phyloP scores from a whole-genome alignment of 2,329 filamentous ascomycete genomes.

The Ceratocystis colombiana region DNA sequence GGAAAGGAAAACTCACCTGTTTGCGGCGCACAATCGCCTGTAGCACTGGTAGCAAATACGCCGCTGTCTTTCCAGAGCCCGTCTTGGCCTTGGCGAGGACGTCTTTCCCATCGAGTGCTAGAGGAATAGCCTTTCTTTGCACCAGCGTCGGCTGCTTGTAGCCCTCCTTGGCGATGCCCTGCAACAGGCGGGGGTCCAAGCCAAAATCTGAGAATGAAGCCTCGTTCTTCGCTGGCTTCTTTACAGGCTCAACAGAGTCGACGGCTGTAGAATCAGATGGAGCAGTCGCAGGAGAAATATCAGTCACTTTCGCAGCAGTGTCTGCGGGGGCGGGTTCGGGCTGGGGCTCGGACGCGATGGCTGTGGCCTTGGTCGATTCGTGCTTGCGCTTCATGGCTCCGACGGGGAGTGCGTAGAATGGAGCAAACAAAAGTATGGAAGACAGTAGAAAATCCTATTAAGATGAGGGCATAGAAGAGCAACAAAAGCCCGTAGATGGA shows the following conservation, averaged over 20 bases:
- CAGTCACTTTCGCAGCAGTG: conserved; percentile 27
- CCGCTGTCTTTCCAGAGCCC: conserved; percentile 94
- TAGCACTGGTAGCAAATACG: conserved; percentile 82
- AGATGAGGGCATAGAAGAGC: conserved; percentile 24
- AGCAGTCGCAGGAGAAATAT: conserved; percentile 26
- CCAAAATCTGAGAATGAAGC: conserved; percentile 62
- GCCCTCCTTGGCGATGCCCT: conserved; percentile 73
- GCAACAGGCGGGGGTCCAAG: conserved; percentile 74
- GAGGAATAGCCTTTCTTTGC: conserved; percentile 75
- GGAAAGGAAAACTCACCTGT: conserved; percentile 37
- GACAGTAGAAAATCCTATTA: conserved; percentile 19
- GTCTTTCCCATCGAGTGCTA: conserved; percentile 79
- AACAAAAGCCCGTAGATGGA: neutral
- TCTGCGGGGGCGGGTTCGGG: conserved; percentile 19
- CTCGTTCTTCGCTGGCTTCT: conserved; percentile 6
- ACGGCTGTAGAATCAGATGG: neutral
- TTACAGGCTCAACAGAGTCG: neutral
- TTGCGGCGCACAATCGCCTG: conserved; percentile 75
- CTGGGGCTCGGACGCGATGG: neutral
- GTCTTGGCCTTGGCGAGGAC: conserved; percentile 88
- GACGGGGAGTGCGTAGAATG: neutral
- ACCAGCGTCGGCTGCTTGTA: conserved; percentile 82
- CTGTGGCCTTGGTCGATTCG: conserved; percentile 39
- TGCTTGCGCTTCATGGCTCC: conserved; percentile 51
- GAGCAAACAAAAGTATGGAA: conserved; percentile 24